phyloP scores from a whole-genome alignment of 768 basidiomycete genomes.

The Cytidiella melzeri region DNA sequence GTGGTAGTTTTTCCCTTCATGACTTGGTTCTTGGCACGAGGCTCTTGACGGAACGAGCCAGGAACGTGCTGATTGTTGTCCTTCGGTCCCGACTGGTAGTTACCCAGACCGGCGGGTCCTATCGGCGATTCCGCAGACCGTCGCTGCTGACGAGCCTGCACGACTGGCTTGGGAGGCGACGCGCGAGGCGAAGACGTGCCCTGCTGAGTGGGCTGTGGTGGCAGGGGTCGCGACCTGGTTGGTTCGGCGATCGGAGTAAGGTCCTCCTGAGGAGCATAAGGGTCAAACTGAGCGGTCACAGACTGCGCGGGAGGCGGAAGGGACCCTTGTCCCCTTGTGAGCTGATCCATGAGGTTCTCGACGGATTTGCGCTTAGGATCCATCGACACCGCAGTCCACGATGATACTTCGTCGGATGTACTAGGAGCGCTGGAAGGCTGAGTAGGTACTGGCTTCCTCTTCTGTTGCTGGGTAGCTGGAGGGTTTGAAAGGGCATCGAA shows the following conservation, averaged over 20 bases:
- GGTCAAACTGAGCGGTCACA: slow-evolving; percentile 23
- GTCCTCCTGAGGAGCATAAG: slow-evolving; percentile 26
- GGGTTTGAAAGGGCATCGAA: slow-evolving; percentile 67
- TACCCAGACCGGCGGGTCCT: slow-evolving; percentile 23
- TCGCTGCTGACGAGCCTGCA: slow-evolving; percentile 21
- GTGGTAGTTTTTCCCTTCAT: slow-evolving; percentile 51
- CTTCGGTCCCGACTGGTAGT: slow-evolving; percentile 36
- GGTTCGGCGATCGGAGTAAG: slow-evolving; percentile 28
- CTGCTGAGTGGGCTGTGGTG: slow-evolving; percentile 44
- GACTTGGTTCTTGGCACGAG: slow-evolving; percentile 33
- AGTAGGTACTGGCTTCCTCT: slow-evolving; percentile 66
- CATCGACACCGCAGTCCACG: slow-evolving; percentile 36
- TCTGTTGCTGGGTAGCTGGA: slow-evolving; percentile 37
- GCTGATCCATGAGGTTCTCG: slow-evolving; percentile 72
- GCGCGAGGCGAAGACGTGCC: slow-evolving; percentile 46
- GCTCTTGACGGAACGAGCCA: slow-evolving; percentile 34
- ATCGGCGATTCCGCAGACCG: slow-evolving; percentile 48
- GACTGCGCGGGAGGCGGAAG: slow-evolving; percentile 22
- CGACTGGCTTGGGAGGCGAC: slow-evolving; percentile 59
- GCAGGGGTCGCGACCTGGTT: slow-evolving; percentile 51
- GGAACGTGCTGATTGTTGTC: slow-evolving; percentile 70
- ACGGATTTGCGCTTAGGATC: slow-evolving; percentile 79
- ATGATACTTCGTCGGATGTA: slow-evolving; percentile 49
- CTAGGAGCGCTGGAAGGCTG: slow-evolving; percentile 31
- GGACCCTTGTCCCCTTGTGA: slow-evolving; percentile 44